phyloP scores from a whole-genome alignment of 805 yeast species.

The Kodamaea neixiangensis region DNA sequence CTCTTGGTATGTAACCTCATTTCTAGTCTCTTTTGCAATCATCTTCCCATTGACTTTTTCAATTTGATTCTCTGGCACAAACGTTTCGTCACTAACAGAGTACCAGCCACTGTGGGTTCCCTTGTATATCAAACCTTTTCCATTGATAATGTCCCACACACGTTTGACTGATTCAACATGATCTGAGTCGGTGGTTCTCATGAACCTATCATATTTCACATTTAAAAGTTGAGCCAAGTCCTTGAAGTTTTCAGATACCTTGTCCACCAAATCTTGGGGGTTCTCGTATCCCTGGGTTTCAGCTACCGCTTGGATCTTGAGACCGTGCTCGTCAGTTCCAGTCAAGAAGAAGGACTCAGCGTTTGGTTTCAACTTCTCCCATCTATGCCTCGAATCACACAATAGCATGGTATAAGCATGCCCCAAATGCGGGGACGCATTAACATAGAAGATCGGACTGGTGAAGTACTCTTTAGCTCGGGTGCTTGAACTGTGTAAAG shows the following conservation, averaged over 20 bases:
- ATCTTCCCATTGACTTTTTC: slow-evolving; percentile 35
- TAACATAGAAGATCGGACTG: slow-evolving; percentile 94
- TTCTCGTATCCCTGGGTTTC: slow-evolving; percentile 40
- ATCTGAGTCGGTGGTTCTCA: slow-evolving; percentile 86
- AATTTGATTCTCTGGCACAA: slow-evolving; percentile 82
- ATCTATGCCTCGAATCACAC: slow-evolving; percentile 76
- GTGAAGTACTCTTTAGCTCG: slow-evolving; percentile 45
- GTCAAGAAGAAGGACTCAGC: slow-evolving; percentile 61
- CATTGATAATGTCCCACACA: slow-evolving; percentile 66
- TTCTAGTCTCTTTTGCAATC: slow-evolving; percentile 68
- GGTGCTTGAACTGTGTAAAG: neutral
- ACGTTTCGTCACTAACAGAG: slow-evolving; percentile 90
- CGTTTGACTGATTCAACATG: slow-evolving; percentile 64
- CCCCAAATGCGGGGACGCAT: slow-evolving; percentile 93
- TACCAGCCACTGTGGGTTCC: slow-evolving; percentile 95
- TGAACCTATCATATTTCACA: slow-evolving; percentile 71
- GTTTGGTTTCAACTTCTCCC: slow-evolving; percentile 52
- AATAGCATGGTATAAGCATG: slow-evolving; percentile 86
- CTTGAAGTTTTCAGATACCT: slow-evolving; percentile 63
- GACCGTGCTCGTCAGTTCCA: slow-evolving; percentile 97
- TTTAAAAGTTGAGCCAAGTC: slow-evolving; percentile 58
- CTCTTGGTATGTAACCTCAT: slow-evolving; percentile 69
- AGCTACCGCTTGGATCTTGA: slow-evolving; percentile 90
- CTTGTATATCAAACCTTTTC: slow-evolving; percentile 70
- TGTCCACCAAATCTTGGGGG: slow-evolving; percentile 72